These are phyloP conservation scores for Alternaria infectoria DNA, from an alignment of 2,329 filamentous ascomycete species.

Conservation along the genomic window DNA sequence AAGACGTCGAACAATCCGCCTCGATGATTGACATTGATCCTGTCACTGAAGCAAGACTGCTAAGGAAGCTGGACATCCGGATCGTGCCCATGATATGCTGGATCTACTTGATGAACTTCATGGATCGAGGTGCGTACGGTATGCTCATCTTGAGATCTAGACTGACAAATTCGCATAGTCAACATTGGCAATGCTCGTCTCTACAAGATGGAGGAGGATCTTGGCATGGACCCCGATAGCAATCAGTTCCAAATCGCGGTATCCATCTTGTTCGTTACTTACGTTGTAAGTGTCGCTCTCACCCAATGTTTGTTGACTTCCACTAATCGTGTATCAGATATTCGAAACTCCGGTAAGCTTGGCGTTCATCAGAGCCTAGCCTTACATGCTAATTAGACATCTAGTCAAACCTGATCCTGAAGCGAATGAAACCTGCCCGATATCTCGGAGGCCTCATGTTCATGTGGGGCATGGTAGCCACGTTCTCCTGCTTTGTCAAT, in stretches of 20 bases:
- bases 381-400: background rate
- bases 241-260: slow-evolving; percentile 33
- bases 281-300: slow-evolving; percentile 21
- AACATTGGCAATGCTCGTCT: slow-evolving; percentile 52
- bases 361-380: too few species aligned
- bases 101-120: slow-evolving; percentile 55
- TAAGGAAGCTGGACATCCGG: slow-evolving; percentile 56
- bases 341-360: slow-evolving; percentile 57
- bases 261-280: slow-evolving; percentile 31
- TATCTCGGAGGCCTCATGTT: slow-evolving; percentile 33
- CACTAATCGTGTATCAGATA: background rate
- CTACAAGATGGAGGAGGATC: slow-evolving; percentile 24
- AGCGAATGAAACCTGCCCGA: slow-evolving; percentile 44
- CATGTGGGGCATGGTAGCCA: slow-evolving; percentile 32
- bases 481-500: slow-evolving; percentile 32
- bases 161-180: slow-evolving; percentile 10
- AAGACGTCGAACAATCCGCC: slow-evolving; percentile 18
- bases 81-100: slow-evolving; percentile 62
- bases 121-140: slow-evolving; percentile 54
- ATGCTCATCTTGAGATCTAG: background rate
- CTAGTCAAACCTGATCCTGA: background rate
- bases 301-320: slow-evolving; percentile 13
- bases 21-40: slow-evolving; percentile 46
- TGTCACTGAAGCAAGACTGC: slow-evolving; percentile 54
- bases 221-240: slow-evolving; percentile 20